Conservation (phyloP, 192 early-diverging fungal genomes). For the Martensiomyces pterosporus region DNA sequence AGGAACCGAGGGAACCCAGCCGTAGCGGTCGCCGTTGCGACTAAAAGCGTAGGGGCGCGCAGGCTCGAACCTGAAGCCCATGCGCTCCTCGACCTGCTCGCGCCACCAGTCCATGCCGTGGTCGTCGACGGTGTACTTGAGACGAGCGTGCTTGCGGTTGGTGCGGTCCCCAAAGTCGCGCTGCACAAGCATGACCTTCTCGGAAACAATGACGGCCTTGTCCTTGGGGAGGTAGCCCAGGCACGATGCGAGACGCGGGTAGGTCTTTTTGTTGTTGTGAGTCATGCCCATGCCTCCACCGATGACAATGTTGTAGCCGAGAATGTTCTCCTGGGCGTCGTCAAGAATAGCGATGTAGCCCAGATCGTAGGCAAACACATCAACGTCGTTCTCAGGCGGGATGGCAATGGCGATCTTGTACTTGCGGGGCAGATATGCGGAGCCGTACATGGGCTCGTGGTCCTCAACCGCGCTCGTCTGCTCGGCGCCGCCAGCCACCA, state of each 20-base stretch:
- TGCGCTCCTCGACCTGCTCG: constrained; percentile 73
- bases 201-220: constrained; percentile 73
- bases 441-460: constrained; percentile 88
- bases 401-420: constrained; percentile 95
- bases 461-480: constrained; percentile 54
- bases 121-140: constrained; percentile 99
- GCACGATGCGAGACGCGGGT: constrained; percentile 75
- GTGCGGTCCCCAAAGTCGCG: constrained; percentile 93
- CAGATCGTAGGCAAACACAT: constrained; percentile 93
- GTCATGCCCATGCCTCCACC: constrained; percentile 99
- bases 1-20: constrained; percentile 59
- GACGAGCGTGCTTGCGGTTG: constrained; percentile 96
- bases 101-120: constrained; percentile 90
- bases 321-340: constrained; percentile 57
- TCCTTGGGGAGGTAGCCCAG: constrained; percentile 80
- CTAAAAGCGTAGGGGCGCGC: constrained; percentile 73
- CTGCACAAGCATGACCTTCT: constrained; percentile 89
- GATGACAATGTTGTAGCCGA: constrained; percentile 91
- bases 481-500: constrained; percentile 73
- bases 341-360: constrained; percentile 90
- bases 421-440: constrained; percentile 92
- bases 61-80: constrained; percentile 68
- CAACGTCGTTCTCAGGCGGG: constrained; percentile 95
- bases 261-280: constrained; percentile 97
- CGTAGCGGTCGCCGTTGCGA: constrained; percentile 91